phyloP scores from a whole-genome alignment of 1,284 basidiomycete genomes.

The Xerocomus amazonicus region DNA sequence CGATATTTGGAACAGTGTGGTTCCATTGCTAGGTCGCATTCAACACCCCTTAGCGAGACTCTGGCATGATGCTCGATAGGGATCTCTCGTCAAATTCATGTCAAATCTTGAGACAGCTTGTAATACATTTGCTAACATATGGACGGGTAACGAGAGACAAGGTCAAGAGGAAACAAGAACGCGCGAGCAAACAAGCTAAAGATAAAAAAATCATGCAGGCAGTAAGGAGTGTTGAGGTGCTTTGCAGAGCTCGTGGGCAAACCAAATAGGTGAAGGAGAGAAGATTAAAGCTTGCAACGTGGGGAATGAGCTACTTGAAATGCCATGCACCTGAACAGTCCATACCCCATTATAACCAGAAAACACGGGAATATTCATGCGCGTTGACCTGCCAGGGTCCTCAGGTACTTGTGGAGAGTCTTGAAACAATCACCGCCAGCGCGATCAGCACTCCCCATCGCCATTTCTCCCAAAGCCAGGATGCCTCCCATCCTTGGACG shows the following conservation, averaged over 20 bases:
- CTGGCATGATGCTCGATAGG: slow-evolving; percentile 35
- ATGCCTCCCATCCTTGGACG: slow-evolving; percentile 45
- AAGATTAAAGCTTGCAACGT: slow-evolving; percentile 9
- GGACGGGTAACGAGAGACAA: slow-evolving; percentile 22
- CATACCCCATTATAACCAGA: slow-evolving; percentile 24
- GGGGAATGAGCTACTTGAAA: slow-evolving; percentile 17
- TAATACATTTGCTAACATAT: slow-evolving; percentile 29
- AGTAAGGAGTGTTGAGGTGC: slow-evolving; percentile 9
- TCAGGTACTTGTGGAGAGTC: slow-evolving; percentile 47
- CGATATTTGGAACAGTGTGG: slow-evolving; percentile 55
- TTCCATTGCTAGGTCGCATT: slow-evolving; percentile 38
- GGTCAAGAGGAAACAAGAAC: slow-evolving; percentile 9
- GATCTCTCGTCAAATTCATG: slow-evolving; percentile 7
- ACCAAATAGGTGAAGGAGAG: slow-evolving; percentile 11
- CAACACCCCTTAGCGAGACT: slow-evolving; percentile 39
- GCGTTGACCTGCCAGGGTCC: background rate
- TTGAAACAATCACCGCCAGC: slow-evolving; percentile 70
- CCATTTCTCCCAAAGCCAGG: slow-evolving; percentile 81
- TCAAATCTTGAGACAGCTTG: slow-evolving; percentile 9
- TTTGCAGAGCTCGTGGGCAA: slow-evolving; percentile 6
- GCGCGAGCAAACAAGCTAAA: slow-evolving; percentile 7
- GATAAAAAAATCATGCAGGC: slow-evolving; percentile 6
- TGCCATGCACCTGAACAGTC: slow-evolving; percentile 17
- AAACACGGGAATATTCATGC: slow-evolving; percentile 6
- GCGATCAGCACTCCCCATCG: slow-evolving; percentile 75